Conservation (phyloP, 257 asterid species). For the Nemophila menziesii region DNA sequence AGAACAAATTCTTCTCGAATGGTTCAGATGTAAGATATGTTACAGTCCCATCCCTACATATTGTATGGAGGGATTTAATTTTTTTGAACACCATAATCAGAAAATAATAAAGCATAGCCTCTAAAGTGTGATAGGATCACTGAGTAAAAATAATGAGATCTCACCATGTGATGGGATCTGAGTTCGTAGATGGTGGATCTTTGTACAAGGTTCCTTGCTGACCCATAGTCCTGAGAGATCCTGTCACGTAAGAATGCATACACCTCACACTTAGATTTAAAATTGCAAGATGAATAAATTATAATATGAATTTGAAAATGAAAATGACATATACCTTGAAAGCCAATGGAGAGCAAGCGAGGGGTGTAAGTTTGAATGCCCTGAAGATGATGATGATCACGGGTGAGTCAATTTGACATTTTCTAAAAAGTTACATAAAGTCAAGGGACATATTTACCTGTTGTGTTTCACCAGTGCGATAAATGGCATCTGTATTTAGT, state of each 20-base stretch:
- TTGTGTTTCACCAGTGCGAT: constrained; percentile 77
- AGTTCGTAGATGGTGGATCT: constrained; percentile 25
- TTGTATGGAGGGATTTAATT: constrained; percentile 25
- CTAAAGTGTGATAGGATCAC: neutral
- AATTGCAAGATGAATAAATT: neutral
- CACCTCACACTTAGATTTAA: constrained; percentile 6
- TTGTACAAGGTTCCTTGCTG: constrained; percentile 64
- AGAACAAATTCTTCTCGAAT: constrained; percentile 58
- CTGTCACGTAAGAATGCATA: constrained; percentile 30
- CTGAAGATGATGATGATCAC: constrained; percentile 29
- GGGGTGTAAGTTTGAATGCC: constrained; percentile 86
- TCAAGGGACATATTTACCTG: constrained; percentile 33
- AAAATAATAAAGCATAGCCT: neutral
- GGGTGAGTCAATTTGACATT: neutral
- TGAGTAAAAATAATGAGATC: constrained; percentile 13
- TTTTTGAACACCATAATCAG: constrained; percentile 7
- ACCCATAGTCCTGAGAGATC: constrained; percentile 79
- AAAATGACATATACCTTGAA: constrained; percentile 49
- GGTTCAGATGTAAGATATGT: constrained; percentile 61
- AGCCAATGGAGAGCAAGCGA: constrained; percentile 70
- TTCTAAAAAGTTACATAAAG: neutral
- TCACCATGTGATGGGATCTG: constrained; percentile 62
- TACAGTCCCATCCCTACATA: constrained; percentile 73
- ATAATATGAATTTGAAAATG: neutral
- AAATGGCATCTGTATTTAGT: constrained; percentile 69